phyloP scores from a whole-genome alignment of 1,284 basidiomycete genomes.

The Garcileccinum viscosum region DNA sequence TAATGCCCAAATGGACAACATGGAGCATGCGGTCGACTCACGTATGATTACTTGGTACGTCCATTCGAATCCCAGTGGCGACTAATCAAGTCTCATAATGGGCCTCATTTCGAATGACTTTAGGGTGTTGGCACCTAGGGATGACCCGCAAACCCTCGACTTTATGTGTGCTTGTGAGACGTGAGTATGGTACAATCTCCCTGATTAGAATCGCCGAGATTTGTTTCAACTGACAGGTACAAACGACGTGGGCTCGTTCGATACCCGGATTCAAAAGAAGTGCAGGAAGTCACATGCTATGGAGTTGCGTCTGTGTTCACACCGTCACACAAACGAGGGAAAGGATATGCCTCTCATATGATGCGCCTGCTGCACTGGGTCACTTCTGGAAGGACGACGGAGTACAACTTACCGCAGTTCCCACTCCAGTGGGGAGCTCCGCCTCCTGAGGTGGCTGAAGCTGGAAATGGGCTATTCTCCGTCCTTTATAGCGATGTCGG shows the following conservation, averaged over 20 bases:
- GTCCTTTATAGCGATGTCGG: constrained; percentile 72
- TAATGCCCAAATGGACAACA: constrained; percentile 40
- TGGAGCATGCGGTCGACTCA: constrained; percentile 44
- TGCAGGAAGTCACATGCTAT: constrained; percentile 41
- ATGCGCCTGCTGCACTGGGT: constrained; percentile 55
- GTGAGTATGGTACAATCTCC: constrained; percentile 34
- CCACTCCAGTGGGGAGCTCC: constrained; percentile 48
- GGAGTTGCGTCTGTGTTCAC: constrained; percentile 54
- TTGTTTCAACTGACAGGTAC: constrained; percentile 14
- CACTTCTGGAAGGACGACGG: constrained; percentile 37
- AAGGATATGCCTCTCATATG: constrained; percentile 56
- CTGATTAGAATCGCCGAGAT: background rate
- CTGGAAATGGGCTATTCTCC: constrained; percentile 51
- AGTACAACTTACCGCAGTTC: constrained; percentile 39
- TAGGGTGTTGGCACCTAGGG: constrained; percentile 52
- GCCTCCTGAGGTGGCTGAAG: constrained; percentile 29
- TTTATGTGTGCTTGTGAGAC: constrained; percentile 55
- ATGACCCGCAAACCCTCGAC: constrained; percentile 45
- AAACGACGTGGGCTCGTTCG: constrained; percentile 37
- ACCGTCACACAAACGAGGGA: constrained; percentile 44
- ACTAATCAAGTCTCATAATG: background rate
- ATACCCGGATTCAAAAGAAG: constrained; percentile 22
- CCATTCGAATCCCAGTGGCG: background rate
- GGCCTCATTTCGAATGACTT: background rate
- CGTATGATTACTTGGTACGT: constrained; percentile 47